phyloP scores from a whole-genome alignment of 192 early-diverging fungal species.

The Linderina pennispora region DNA sequence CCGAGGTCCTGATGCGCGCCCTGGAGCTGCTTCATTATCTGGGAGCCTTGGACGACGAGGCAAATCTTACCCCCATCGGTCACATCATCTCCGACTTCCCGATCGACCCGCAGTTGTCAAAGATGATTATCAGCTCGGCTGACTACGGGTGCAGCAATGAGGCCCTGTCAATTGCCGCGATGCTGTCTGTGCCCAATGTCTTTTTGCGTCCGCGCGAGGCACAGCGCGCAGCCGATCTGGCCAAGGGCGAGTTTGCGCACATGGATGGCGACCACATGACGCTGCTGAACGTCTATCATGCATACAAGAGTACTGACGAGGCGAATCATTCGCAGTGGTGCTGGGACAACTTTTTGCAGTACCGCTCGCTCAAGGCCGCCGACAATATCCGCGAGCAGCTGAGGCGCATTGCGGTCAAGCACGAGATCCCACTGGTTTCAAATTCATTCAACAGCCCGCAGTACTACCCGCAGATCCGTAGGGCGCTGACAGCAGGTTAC shows the following conservation, averaged over 20 bases:
- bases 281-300: slow-evolving; percentile 94
- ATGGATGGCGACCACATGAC: slow-evolving; percentile 95
- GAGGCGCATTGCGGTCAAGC: slow-evolving; percentile 71
- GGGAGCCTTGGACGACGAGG: slow-evolving; percentile 92
- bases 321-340: slow-evolving; percentile 91
- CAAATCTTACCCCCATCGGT: slow-evolving; percentile 81
- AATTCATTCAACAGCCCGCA: slow-evolving; percentile 62
- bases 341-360: slow-evolving; percentile 89
- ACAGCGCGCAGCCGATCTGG: slow-evolving; percentile 80
- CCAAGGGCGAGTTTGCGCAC: slow-evolving; percentile 91
- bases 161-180: slow-evolving; percentile 88
- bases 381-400: slow-evolving; percentile 91
- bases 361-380: slow-evolving; percentile 80
- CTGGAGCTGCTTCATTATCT: slow-evolving; percentile 94
- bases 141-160: slow-evolving; percentile 89
- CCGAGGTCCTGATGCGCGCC: slow-evolving; percentile 97
- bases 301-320: slow-evolving; percentile 58
- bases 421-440: slow-evolving; percentile 61
- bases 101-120: slow-evolving; percentile 91
- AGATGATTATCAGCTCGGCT: slow-evolving; percentile 85
- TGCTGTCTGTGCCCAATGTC: slow-evolving; percentile 85
- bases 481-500: slow-evolving; percentile 85
- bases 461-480: slow-evolving; percentile 86
- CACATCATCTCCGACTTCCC: slow-evolving; percentile 93
- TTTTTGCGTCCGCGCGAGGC: slow-evolving; percentile 91